A percentile compares a stretch with the other conserved stretches of the same genome.
Evolutionary conservation across 495 filamentous ascomycete species (phyloP).

Genomic region (Penicillium malachiteum): DNA sequence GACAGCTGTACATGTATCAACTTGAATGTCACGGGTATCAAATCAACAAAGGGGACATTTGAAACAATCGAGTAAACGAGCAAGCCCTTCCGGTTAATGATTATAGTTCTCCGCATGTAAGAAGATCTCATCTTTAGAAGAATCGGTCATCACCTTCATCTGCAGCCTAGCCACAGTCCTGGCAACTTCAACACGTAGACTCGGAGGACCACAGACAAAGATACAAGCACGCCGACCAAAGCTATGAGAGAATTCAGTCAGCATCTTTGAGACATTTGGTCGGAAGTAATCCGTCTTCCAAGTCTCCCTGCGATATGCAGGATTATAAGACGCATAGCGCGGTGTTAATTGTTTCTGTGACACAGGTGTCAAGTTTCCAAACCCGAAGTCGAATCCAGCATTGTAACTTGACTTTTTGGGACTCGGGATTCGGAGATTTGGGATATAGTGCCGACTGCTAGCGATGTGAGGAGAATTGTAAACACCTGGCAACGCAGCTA

Average conservation of each 20-base stretch:
- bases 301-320: slow-evolving; percentile 67
- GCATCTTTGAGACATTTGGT: slow-evolving; percentile 80
- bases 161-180: slow-evolving; percentile 81
- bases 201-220: slow-evolving; percentile 87
- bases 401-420: slow-evolving; percentile 1
- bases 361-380: slow-evolving; percentile 14
- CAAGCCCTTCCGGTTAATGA: slow-evolving; percentile 44
- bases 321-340: slow-evolving; percentile 75
- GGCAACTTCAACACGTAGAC: slow-evolving; percentile 83
- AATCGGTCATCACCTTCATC: slow-evolving; percentile 73
- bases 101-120: slow-evolving; percentile 95
- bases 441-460: slow-evolving; percentile 17
- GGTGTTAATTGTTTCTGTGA: slow-evolving; percentile 46
- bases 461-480: slow-evolving; percentile 23
- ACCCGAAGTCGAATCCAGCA: slow-evolving; percentile 35
- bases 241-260: slow-evolving; percentile 73
- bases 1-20: background rate
- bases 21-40: slow-evolving; percentile 15
- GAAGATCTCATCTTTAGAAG: slow-evolving; percentile 83
- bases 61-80: background rate
- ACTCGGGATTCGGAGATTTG: too few relatives aligned
- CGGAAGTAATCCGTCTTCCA: slow-evolving; percentile 94
- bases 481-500: slow-evolving; percentile 71
- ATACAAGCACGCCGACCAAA: slow-evolving; percentile 85
- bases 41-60: slow-evolving; percentile 6